phyloP scores from a whole-genome alignment of 108 stramenopile species.

The Cyclotella baltica region DNA sequence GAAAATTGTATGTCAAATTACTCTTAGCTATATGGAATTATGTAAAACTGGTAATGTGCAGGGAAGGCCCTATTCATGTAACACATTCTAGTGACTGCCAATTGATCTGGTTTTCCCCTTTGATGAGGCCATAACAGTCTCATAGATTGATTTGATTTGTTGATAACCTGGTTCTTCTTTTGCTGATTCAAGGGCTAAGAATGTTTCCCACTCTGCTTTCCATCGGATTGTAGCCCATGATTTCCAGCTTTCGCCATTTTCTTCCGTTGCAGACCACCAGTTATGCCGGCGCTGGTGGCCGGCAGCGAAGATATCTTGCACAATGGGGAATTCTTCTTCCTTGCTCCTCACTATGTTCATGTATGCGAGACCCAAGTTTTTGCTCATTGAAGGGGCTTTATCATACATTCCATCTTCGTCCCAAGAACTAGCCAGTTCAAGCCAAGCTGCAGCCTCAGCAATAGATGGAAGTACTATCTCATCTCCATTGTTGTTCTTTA shows the following conservation, averaged over 20 bases:
- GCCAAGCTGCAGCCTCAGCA: conserved; percentile 53
- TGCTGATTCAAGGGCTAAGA: conserved; percentile 44
- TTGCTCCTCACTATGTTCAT: conserved; percentile 57
- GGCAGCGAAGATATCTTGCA: conserved; percentile 36
- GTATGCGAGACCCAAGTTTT: conserved; percentile 71
- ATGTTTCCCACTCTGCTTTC: conserved; percentile 47
- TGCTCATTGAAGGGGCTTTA: conserved; percentile 32
- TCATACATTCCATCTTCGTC: conserved; percentile 34
- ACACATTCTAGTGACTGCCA: too few relatives aligned
- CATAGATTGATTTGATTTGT: conserved; percentile 50
- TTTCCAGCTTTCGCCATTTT: conserved; percentile 44
- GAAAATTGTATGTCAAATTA: too few relatives aligned
- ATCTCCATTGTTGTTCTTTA: conserved; percentile 16
- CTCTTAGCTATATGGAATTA: too few relatives aligned
- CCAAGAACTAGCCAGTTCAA: conserved; percentile 44
- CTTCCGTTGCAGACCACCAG: conserved; percentile 35
- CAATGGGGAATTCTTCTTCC: conserved; percentile 34
- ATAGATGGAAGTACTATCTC: conserved; percentile 27
- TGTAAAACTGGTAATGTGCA: too few relatives aligned
- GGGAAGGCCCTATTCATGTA: too few relatives aligned
- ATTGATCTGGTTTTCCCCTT: too few relatives aligned
- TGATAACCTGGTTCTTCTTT: conserved; percentile 43
- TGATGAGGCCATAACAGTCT: conserved; percentile 43
- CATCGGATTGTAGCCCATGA: conserved; percentile 54
- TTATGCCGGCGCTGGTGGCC: conserved; percentile 1